These are phyloP conservation scores for Zelonia costaricensis DNA, from an alignment of 208 protist species.

Conservation along the genomic window DNA sequence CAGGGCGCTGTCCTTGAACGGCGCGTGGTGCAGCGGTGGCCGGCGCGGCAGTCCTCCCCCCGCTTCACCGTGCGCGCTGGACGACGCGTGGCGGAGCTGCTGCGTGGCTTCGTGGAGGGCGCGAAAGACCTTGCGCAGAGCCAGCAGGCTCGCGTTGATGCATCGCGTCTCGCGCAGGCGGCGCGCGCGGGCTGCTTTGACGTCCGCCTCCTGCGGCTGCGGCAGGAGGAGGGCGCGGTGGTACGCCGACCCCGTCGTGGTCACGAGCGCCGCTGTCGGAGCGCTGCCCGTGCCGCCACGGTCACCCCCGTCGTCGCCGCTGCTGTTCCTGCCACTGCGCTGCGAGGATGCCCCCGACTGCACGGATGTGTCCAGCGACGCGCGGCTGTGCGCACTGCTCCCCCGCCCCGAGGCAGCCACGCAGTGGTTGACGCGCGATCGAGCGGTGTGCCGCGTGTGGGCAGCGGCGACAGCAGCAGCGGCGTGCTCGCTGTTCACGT, in stretches of 20 bases:
- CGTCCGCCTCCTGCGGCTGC: conserved; percentile 12
- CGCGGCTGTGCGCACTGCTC: conserved; percentile 24
- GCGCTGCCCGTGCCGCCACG: background rate
- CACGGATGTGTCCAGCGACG: conserved; percentile 8
- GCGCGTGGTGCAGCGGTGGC: conserved; percentile 40
- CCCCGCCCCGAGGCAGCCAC: conserved; percentile 8
- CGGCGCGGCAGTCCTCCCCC: background rate
- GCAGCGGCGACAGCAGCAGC: background rate
- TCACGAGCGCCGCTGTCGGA: too few relatives aligned
- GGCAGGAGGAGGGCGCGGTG: conserved; percentile 21
- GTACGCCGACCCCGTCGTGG: conserved; percentile 2
- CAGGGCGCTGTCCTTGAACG: conserved; percentile 72
- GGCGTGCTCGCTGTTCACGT: background rate
- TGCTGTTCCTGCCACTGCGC: conserved; percentile 5
- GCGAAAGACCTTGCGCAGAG: conserved; percentile 78
- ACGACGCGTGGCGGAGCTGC: background rate
- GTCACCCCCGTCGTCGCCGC: background rate
- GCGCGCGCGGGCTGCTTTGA: conserved; percentile 19
- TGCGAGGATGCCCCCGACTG: conserved; percentile 4
- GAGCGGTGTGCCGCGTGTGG: background rate
- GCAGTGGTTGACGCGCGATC: too few relatives aligned
- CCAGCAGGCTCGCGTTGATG: conserved; percentile 87
- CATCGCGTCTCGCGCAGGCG: conserved; percentile 51
- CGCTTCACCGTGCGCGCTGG: background rate
- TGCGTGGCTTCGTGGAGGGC: conserved; percentile 28